phyloP scores from a whole-genome alignment of 495 filamentous ascomycete genomes.

The Podospora fimiseda region DNA sequence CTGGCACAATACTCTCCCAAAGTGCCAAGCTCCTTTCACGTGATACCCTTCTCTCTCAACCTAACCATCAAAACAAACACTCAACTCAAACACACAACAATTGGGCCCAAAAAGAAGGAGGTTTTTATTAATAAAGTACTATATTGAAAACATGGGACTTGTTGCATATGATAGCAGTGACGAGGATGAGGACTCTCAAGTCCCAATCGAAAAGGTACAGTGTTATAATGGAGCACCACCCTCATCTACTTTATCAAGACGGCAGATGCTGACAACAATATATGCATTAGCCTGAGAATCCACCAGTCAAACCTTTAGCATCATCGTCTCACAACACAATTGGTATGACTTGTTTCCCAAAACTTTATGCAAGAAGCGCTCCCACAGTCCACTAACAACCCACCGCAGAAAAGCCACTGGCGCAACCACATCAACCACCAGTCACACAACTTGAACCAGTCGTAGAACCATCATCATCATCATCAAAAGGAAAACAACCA shows the following conservation, averaged over 20 bases:
- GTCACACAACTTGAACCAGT: background rate
- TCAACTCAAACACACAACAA: background rate
- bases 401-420: background rate
- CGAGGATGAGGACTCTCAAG: constrained; percentile 53
- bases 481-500: background rate
- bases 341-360: background rate
- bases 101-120: background rate
- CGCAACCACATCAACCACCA: background rate
- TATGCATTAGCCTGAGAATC: constrained; percentile 6
- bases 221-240: too few relatives aligned
- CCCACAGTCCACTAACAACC: background rate
- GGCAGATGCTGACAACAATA: too few relatives aligned
- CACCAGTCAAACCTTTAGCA: background rate
- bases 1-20: too few relatives aligned
- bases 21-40: constrained; percentile 15
- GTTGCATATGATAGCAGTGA: constrained; percentile 73
- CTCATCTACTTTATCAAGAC: background rate
- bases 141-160: constrained; percentile 50
- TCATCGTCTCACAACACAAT: background rate
- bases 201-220: background rate
- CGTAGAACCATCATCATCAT: background rate
- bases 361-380: background rate
- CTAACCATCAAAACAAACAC: constrained; percentile 3
- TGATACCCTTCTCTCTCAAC: constrained; percentile 27
- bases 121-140: background rate